phyloP scores from a whole-genome alignment of 768 basidiomycete species.

The Chalciporus sphaerocephalus region DNA sequence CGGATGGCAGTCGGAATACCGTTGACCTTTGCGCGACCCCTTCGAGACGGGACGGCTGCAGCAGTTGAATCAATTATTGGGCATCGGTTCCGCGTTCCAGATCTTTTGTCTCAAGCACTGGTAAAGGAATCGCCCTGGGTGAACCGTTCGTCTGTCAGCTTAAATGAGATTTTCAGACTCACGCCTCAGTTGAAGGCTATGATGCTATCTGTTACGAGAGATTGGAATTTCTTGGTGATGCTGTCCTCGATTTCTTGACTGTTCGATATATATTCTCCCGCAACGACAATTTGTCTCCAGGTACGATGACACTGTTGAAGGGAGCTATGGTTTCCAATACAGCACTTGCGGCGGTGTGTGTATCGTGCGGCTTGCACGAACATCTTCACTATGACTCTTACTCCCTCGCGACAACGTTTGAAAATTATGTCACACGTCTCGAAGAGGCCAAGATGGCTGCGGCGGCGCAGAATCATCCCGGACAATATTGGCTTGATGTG shows the following conservation, averaged over 20 bases:
- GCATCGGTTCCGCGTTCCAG: conserved; percentile 54
- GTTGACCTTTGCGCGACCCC: conserved; percentile 39
- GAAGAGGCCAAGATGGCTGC: conserved; percentile 46
- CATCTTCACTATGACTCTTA: conserved; percentile 57
- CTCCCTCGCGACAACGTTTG: conserved; percentile 47
- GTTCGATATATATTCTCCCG: conserved; percentile 65
- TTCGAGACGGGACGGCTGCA: conserved; percentile 46
- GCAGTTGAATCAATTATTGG: conserved; percentile 64
- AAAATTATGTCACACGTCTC: conserved; percentile 49
- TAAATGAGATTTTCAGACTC: conserved; percentile 49
- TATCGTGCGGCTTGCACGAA: conserved; percentile 61
- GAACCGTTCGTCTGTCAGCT: conserved; percentile 2
- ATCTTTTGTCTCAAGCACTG: conserved; percentile 68
- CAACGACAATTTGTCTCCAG: conserved; percentile 62
- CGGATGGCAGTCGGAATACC: conserved; percentile 43
- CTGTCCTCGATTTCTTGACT: conserved; percentile 77
- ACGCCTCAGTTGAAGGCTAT: conserved; percentile 54
- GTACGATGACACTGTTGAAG: conserved; percentile 76
- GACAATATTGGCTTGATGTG: conserved; percentile 76
- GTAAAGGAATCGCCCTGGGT: conserved; percentile 37
- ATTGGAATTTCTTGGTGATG: conserved; percentile 84
- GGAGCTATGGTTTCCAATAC: conserved; percentile 84
- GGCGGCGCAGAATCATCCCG: conserved; percentile 47
- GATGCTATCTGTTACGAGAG: conserved; percentile 64
- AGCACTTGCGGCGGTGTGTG: conserved; percentile 70